These are phyloP conservation scores for Talaromyces funiculosus DNA, from an alignment of 2,329 filamentous ascomycete genomes.

Conservation along the genomic window DNA sequence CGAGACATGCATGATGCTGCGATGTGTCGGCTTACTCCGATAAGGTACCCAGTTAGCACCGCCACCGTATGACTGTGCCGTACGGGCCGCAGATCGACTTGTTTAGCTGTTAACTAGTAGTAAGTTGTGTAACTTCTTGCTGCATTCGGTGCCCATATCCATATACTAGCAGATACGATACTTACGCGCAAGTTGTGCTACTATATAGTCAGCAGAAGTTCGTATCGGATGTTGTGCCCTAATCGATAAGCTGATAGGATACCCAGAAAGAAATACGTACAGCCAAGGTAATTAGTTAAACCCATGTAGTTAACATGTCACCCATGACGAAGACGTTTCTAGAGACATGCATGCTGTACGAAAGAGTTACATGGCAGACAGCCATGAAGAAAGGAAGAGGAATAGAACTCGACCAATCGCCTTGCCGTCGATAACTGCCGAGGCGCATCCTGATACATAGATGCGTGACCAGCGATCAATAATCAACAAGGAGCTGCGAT, in stretches of 20 bases:
- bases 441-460: background rate
- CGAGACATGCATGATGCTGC: background rate
- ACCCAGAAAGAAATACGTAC: background rate
- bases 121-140: background rate
- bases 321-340: background rate
- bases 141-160: background rate
- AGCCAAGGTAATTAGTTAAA: background rate
- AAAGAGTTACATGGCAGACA: background rate
- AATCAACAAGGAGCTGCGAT: background rate
- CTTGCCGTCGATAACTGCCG: background rate
- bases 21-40: conserved; percentile 1
- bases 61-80: background rate
- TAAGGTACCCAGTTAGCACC: background rate
- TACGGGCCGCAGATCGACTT: conserved; percentile 6
- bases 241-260: conserved; percentile 1
- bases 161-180: background rate
- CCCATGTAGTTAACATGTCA: background rate
- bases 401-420: background rate
- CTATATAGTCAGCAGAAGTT: too few relatives aligned
- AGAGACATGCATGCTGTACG: background rate
- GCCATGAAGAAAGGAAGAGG: background rate
- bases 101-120: background rate
- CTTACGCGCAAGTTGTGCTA: too few relatives aligned
- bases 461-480: background rate
- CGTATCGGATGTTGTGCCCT: background rate